These are phyloP conservation scores for Tolypocladium nubicola DNA, from an alignment of 2,329 filamentous ascomycete species.

Conservation along the genomic window DNA sequence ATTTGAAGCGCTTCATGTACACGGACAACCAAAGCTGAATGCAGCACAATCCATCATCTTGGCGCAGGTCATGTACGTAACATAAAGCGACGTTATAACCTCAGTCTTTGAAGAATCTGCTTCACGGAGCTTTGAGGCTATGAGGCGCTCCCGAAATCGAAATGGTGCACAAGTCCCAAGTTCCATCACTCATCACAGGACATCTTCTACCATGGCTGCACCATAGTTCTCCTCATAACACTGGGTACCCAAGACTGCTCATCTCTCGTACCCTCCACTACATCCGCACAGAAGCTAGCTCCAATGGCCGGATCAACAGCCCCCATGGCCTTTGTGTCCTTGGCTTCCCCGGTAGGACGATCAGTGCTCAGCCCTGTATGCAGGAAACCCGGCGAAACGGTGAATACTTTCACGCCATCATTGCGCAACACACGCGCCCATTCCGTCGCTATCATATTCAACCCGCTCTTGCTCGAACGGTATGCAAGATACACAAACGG, in stretches of 20 bases:
- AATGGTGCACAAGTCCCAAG: too few relatives aligned
- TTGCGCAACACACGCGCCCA: slow-evolving; percentile 1
- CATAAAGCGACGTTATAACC: too few relatives aligned
- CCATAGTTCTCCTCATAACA: background rate
- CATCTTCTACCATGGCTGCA: background rate
- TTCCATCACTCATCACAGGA: too few relatives aligned
- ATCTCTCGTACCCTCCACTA: background rate
- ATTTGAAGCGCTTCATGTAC: too few relatives aligned
- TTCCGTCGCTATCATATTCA: slow-evolving; percentile 5
- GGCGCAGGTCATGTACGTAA: too few relatives aligned
- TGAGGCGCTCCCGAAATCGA: too few relatives aligned
- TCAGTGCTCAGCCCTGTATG: slow-evolving; percentile 1
- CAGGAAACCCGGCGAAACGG: slow-evolving; percentile 3
- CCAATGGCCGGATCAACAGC: background rate
- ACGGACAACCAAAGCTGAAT: too few relatives aligned
- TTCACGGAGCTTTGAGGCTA: too few relatives aligned
- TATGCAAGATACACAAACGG: background rate
- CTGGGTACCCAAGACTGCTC: background rate
- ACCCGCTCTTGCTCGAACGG: slow-evolving; percentile 2
- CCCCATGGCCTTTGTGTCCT: background rate
- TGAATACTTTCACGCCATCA: slow-evolving; percentile 5
- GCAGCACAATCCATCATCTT: too few relatives aligned
- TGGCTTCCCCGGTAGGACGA: background rate
- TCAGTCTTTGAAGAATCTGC: too few relatives aligned
- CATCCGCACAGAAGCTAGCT: background rate